A percentile compares a stretch with the other conserved stretches of the same genome.
phyloP scores from a whole-genome alignment of 352 stramenopile species.

The Peronospora destructor region DNA sequence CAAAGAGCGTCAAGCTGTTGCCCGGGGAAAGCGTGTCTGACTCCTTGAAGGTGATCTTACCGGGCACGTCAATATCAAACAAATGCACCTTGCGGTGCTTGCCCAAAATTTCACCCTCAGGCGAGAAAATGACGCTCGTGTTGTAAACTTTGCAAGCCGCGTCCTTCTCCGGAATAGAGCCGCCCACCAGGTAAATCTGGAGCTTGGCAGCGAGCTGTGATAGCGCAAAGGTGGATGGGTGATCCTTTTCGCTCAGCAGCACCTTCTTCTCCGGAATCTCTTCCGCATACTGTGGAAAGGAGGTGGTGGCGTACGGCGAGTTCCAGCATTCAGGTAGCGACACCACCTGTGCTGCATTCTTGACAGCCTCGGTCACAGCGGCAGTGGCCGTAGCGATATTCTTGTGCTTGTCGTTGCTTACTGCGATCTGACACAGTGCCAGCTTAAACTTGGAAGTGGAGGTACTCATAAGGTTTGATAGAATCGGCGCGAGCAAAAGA shows the following conservation, averaged over 20 bases:
- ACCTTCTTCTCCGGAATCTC: slow-evolving; percentile 76
- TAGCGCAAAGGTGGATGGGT: slow-evolving; percentile 86
- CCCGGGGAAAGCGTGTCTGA: slow-evolving; percentile 96
- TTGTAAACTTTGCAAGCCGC: slow-evolving; percentile 94
- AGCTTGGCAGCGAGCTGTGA: slow-evolving; percentile 85
- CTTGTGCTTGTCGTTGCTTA: slow-evolving; percentile 78
- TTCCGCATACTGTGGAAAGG: slow-evolving; percentile 97
- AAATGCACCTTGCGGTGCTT: slow-evolving; percentile 99
- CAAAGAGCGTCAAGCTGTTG: slow-evolving; percentile 78
- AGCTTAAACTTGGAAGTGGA: slow-evolving; percentile 77
- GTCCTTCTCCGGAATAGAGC: slow-evolving; percentile 92
- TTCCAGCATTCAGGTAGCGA: slow-evolving; percentile 95
- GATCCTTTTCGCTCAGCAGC: slow-evolving; percentile 45
- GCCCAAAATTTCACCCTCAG: slow-evolving; percentile 89
- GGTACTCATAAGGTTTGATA: slow-evolving; percentile 36
- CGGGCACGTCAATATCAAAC: slow-evolving; percentile 99
- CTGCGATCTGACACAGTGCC: slow-evolving; percentile 93
- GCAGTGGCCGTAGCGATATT: slow-evolving; percentile 77
- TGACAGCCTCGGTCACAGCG: slow-evolving; percentile 57
- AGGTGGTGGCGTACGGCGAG: slow-evolving; percentile 94
- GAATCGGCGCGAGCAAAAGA: slow-evolving; percentile 13
- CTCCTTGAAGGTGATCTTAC: slow-evolving; percentile 99
- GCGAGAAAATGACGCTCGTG: slow-evolving; percentile 96
- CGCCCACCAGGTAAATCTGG: slow-evolving; percentile 94
- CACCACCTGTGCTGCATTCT: slow-evolving; percentile 83